Base-by-base conservation (phyloP, 2,329 filamentous ascomycete genomes). In the Talaromyces sp. region DNA sequence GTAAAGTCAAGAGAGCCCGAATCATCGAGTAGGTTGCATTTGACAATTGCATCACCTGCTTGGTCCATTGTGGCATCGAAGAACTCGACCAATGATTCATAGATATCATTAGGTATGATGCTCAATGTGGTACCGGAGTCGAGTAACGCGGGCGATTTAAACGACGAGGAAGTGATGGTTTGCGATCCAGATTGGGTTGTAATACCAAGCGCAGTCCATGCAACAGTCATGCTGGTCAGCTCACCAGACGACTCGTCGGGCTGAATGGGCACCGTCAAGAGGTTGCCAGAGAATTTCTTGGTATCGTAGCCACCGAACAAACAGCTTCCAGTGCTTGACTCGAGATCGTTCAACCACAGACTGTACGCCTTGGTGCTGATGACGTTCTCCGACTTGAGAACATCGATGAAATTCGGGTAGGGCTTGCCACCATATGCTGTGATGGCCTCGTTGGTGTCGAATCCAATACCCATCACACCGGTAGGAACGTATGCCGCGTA, bases 231-330 rank as follows among this genome's bases (percentile, higher is more conserved):
- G 38, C 72, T 72, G n/a, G 67, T 83, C 73, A 84, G 75, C 70
- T 82, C 81, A 65, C 82, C 81, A 3, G 87, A 85, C 45, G 87
- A 86, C 61, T 80, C 68, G 58, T 80, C 74, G 65, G 78, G 73
- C 62, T 82, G 74, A 70, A 92, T 81, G 17, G 88, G 82, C 31
- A 93, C 80, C 5, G 83, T 85, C 54, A 83, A 82, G 36, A 93
- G 81, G 1, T 85, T 76, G 58, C 90, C 91, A 0, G 81, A 74
- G 77, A 88, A 95, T 74, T 93, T 93, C 66, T 84, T 85, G 0
- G 86, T 91, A 74, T 94, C 91, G 66, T 93, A 87, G n/a, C 90
- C 91, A 45, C 91, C 91, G 70, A 94, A 95, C 1, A 94, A 80
- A 67, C 94, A 89, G 70, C 81, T 89, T 40, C 91, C 91, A 1